phyloP scores from a whole-genome alignment of 2,329 filamentous ascomycete genomes.

The Paraphoma sp. region DNA sequence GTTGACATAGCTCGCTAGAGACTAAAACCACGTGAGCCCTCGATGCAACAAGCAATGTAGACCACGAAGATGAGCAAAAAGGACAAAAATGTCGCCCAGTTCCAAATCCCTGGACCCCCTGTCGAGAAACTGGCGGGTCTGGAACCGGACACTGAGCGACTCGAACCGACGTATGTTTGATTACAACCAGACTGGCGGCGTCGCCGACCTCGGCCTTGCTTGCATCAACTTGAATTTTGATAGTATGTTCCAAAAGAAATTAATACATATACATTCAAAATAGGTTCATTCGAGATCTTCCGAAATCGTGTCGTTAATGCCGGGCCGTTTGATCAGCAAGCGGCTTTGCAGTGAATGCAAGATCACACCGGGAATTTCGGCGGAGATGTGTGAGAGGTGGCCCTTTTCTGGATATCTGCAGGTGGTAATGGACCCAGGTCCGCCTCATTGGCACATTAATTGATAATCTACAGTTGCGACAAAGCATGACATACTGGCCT shows the following conservation, averaged over 20 bases:
- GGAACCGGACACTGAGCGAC: not conserved
- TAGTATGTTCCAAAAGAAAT: not conserved
- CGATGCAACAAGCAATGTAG: too few species aligned
- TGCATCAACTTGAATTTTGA: not conserved
- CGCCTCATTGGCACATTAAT: not conserved
- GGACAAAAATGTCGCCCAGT: too few species aligned
- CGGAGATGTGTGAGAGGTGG: slow-evolving; percentile 31
- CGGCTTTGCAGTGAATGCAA: slow-evolving; percentile 60
- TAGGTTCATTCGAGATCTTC: slow-evolving; percentile 28
- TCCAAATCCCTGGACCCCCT: too few species aligned
- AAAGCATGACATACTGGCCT: slow-evolving; percentile 48
- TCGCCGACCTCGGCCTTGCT: too few species aligned
- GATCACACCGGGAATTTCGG: slow-evolving; percentile 51
- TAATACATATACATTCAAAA: too few species aligned
- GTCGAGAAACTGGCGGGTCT: too few species aligned
- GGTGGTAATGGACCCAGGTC: slow-evolving; percentile 22
- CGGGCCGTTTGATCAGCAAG: slow-evolving; percentile 56
- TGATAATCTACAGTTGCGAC: slow-evolving; percentile 42
- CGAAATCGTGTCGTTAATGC: slow-evolving; percentile 48
- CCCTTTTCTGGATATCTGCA: slow-evolving; percentile 48
- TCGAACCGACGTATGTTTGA: not conserved
- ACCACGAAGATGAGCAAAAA: too few species aligned
- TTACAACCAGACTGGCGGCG: not conserved
- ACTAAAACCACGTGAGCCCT: slow-evolving; percentile 14
- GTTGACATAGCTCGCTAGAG: slow-evolving; percentile 36